Percentiles rank a stretch among this genome's conserved stretches.
phyloP scores from a whole-genome alignment of 2,329 filamentous ascomycete species.

The Endocalyx cinctus region DNA sequence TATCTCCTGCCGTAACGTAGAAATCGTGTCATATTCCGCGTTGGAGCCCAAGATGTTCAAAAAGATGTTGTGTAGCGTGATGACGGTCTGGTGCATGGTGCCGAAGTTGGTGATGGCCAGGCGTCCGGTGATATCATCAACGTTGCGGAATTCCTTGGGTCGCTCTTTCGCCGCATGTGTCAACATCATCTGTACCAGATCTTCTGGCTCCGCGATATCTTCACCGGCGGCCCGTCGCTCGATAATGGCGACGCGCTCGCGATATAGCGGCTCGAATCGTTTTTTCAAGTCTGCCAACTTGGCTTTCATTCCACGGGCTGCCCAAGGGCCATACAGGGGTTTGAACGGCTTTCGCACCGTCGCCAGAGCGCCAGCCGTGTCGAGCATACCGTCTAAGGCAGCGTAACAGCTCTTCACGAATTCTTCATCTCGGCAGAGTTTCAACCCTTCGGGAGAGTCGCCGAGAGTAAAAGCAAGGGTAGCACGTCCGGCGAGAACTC shows the following conservation, averaged over 20 bases:
- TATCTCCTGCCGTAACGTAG: constrained; percentile 33
- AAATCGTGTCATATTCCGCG: constrained; percentile 31
- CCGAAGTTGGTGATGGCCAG: constrained; percentile 31
- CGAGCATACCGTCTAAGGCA: constrained; percentile 28
- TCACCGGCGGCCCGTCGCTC: constrained; percentile 12
- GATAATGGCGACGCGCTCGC: constrained; percentile 14
- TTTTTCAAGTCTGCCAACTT: constrained; percentile 22
- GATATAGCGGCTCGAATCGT: constrained; percentile 17
- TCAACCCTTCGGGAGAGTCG: constrained; percentile 20
- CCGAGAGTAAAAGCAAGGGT: constrained; percentile 19
- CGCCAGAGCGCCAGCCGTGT: constrained; percentile 27
- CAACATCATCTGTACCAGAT: constrained; percentile 39
- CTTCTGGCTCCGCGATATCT: constrained; percentile 25
- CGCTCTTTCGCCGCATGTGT: constrained; percentile 33
- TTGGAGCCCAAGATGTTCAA: constrained; percentile 39
- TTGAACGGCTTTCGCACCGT: constrained; percentile 26
- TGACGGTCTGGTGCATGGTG: constrained; percentile 35
- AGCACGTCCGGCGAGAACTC: constrained; percentile 24
- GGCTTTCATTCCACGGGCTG: constrained; percentile 15
- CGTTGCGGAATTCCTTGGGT: constrained; percentile 28
- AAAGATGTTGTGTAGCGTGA: constrained; percentile 35
- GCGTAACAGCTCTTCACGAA: constrained; percentile 26
- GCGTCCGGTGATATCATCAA: constrained; percentile 26
- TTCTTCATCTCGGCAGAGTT: constrained; percentile 28
- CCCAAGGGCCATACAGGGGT: constrained; percentile 25